These are phyloP conservation scores for Clonostachys solani DNA, from an alignment of 2,329 filamentous ascomycete species.

Conservation along the genomic window DNA sequence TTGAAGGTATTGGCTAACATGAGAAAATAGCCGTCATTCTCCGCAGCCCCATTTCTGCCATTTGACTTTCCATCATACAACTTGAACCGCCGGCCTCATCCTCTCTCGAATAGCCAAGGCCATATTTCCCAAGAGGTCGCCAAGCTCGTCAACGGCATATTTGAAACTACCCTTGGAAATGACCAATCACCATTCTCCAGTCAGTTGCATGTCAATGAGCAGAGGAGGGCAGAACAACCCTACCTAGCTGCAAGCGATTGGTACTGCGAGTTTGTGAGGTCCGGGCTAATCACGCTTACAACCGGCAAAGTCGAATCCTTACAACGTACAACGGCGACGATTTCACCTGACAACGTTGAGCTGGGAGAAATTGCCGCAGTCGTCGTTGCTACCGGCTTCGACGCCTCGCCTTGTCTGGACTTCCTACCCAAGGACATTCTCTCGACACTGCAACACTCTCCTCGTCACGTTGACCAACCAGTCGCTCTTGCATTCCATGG, in stretches of 20 bases:
- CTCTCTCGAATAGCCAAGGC: conserved; percentile 60
- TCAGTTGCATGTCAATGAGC: conserved; percentile 28
- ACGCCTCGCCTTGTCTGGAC: conserved; percentile 56
- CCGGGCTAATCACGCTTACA: conserved; percentile 49
- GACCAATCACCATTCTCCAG: conserved; percentile 48
- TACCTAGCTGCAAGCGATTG: conserved; percentile 68
- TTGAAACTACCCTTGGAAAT: conserved; percentile 40
- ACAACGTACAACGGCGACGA: conserved; percentile 24
- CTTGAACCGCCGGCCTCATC: conserved; percentile 53
- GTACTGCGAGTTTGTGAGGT: conserved; percentile 71
- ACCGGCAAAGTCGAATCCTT: conserved; percentile 38
- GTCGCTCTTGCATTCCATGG: conserved; percentile 65
- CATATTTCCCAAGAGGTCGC: conserved; percentile 58
- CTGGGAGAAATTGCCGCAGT: conserved; percentile 60
- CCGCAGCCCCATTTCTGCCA: conserved; percentile 62
- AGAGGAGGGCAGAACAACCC: conserved; percentile 45
- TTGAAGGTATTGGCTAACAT: background rate
- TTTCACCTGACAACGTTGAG: conserved; percentile 16
- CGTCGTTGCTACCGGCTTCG: conserved; percentile 73
- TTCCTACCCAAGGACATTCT: conserved; percentile 58
- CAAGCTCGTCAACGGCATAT: conserved; percentile 45
- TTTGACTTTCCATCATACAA: conserved; percentile 73
- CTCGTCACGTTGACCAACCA: conserved; percentile 50
- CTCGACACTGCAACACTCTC: conserved; percentile 51
- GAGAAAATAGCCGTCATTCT: conserved; percentile 32